These are phyloP conservation scores for Chaetomidium leptoderma DNA, from an alignment of 495 filamentous ascomycete species.

Conservation along the genomic window DNA sequence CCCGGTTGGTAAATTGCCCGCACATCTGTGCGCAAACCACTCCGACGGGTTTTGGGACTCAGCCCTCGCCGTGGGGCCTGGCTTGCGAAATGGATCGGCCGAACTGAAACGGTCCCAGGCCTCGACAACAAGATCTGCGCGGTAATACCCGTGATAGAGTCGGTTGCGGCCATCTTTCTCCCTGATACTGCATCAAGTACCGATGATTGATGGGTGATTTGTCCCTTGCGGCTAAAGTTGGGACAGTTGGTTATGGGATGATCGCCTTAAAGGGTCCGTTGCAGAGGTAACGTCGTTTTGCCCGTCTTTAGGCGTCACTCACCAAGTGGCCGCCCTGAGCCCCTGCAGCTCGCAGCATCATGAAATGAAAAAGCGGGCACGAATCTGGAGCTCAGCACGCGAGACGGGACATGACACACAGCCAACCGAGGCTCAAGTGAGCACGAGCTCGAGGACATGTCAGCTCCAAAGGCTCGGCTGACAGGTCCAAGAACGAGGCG, in stretches of 20 bases:
- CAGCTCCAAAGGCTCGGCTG: constrained; percentile 1
- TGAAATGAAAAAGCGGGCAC: constrained; percentile 10
- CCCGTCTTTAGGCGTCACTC: constrained; percentile 9
- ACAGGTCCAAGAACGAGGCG: not conserved
- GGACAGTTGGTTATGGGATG: constrained; percentile 4
- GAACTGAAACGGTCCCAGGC: not conserved
- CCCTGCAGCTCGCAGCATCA: constrained; percentile 14
- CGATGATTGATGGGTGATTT: not conserved
- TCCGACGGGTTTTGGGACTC: constrained; percentile 8
- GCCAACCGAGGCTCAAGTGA: constrained; percentile 4
- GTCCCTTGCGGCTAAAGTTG: constrained; percentile 14
- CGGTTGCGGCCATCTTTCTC: not conserved
- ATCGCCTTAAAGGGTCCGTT: constrained; percentile 18
- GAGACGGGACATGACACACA: not conserved
- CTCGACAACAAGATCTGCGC: constrained; percentile 5
- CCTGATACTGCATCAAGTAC: not conserved
- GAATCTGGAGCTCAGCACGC: constrained; percentile 1
- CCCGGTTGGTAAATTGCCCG: constrained; percentile 26
- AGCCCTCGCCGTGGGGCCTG: not conserved
- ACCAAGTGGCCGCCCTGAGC: not conserved
- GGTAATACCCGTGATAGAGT: not conserved
- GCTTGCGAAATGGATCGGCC: constrained; percentile 3
- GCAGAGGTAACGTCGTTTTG: constrained; percentile 11
- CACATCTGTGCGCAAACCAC: constrained; percentile 20
- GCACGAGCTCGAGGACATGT: not conserved